Conservation (phyloP, 768 basidiomycete species). For the Royoungia palumana region DNA sequence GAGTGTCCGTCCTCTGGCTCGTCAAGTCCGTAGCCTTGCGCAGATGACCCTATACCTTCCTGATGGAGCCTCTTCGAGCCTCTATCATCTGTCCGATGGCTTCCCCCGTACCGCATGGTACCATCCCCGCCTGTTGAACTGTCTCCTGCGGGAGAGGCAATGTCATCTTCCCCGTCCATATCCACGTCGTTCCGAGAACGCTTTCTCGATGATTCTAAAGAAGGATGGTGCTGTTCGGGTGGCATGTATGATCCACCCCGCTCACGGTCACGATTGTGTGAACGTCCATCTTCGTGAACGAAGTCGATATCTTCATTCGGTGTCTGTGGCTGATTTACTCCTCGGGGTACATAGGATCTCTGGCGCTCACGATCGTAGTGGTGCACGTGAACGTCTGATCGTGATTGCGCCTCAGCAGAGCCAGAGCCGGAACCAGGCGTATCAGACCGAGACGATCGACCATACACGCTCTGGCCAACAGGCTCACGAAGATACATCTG, state of each 20-base stretch:
- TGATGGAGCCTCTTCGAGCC: constrained; percentile 59
- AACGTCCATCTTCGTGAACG: constrained; percentile 52
- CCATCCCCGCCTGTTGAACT: constrained; percentile 29
- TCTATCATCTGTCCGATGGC: constrained; percentile 47
- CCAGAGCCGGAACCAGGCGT: constrained; percentile 58
- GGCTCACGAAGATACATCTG: constrained; percentile 31
- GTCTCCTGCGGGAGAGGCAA: constrained; percentile 30
- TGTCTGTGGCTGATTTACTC: constrained; percentile 39
- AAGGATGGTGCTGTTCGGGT: constrained; percentile 37
- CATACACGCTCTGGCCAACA: constrained; percentile 28
- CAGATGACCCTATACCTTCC: constrained; percentile 32
- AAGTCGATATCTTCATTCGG: constrained; percentile 49
- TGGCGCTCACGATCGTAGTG: constrained; percentile 50
- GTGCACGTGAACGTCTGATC: constrained; percentile 46
- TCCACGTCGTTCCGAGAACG: constrained; percentile 64
- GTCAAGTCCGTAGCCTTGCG: constrained; percentile 26
- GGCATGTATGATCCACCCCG: constrained; percentile 33
- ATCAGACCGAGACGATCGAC: constrained; percentile 50
- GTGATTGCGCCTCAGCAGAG: constrained; percentile 45
- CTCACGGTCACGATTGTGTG: constrained; percentile 37
- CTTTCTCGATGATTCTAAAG: constrained; percentile 50
- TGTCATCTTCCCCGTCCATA: constrained; percentile 52
- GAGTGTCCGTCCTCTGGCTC: constrained; percentile 33
- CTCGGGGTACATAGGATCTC: constrained; percentile 50
- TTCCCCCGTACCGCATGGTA: constrained; percentile 34